Base-by-base conservation (phyloP, 1,284 basidiomycete genomes). In the Papiliotrema laurentii region DNA sequence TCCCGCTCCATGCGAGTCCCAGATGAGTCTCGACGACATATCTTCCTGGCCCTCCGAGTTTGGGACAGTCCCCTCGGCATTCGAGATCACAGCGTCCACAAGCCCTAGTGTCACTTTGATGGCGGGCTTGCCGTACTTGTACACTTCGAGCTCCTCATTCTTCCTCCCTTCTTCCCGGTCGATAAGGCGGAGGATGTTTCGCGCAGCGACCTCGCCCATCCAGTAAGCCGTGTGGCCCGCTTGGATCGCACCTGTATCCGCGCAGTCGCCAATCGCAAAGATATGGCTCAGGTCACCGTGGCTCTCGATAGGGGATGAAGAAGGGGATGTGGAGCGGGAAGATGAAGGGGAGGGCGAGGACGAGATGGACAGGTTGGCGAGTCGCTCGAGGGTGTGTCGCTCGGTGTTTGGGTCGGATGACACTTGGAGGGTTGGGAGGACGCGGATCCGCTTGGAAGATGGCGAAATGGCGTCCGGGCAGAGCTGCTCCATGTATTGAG, bases 71-170 rank as follows among this genome's bases (percentile, higher is more conserved):
- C 70, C 72, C 22, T 75, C 76, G 7, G 73, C 73, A 42, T 76
- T 73, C 49, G 80, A 75, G 49, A 77, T 79, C 33, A 79, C 75
- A 25, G 72, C 72, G 50, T 75, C 58, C 40, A 62, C 60, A 53
- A 84, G 63, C 2, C 85, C 85, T 24, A 87, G 76, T 0, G 84
- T 81, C 14, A 87, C 77, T 69, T 86, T 86, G 76, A 87, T 86
- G 41, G 77, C 80, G 4, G 83, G 83, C 16, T 75, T 64, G 6
- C 78, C 77, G 13, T 80, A 79, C 9, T 61, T 73, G 66, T 86
- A 86, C 13, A 68, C 64, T 43, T 72, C 64, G 6, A 58, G 53
- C n/a, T 55, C 45, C 41, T 59, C 53, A 6, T 52, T 49, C 34
- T 39, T 48, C 19, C 25, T 48, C 38, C 27, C 50, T 44, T 56